Base-by-base conservation (phyloP, 1,139 yeast genomes). In the Pichia kudriavzevii region DNA sequence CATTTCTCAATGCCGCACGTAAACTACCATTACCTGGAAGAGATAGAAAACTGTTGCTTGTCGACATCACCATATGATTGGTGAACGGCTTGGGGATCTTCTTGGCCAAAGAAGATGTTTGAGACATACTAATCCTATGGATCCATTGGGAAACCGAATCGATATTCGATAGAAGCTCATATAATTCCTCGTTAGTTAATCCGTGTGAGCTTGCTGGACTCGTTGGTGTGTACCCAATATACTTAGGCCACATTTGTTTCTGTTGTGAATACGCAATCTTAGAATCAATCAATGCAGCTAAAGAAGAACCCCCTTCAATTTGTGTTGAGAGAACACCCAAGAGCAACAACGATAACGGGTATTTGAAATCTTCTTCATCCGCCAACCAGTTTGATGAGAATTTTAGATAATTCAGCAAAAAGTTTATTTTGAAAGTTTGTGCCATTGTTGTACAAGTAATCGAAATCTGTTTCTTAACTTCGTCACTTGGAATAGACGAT, bases 401-500 rank as follows among this genome's bases (percentile, higher is more conserved):
- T 27, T 43, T 46, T 22, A 48, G 30, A 29, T 43, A 51, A 26
- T 46, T 50, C 21, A 50, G 32, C 6, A 52, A 32, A 28, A 52
- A 52, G 26, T 53, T 53, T 13, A 49, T 24, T 23, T 47, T 44
- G 24, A 44, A 44, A 1, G 39, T 18, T 11, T 36, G 28, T 6
- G 43, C 30, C 26, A 46, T 29, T 9, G 41, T 39, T 10, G 33
- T 17, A 9, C 46, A 31, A 4, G 48, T 42, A 2, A 32, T 27
- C 13, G 38, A 32, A 11, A 49, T 22, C 17, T 42, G 44, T 6
- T 30, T 33, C 10, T 45, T 44, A 14, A 48, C 31, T n/a, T 29
- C 33, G 5, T 35, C 30, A 11, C 49, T 40, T 7, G 37, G 14
- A n/a, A 36, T 36, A 10, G 29, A 21, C 8, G 41, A 26, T 7